phyloP scores from a whole-genome alignment of 116 monocot genomes.

The Posidonia oceanica region DNA sequence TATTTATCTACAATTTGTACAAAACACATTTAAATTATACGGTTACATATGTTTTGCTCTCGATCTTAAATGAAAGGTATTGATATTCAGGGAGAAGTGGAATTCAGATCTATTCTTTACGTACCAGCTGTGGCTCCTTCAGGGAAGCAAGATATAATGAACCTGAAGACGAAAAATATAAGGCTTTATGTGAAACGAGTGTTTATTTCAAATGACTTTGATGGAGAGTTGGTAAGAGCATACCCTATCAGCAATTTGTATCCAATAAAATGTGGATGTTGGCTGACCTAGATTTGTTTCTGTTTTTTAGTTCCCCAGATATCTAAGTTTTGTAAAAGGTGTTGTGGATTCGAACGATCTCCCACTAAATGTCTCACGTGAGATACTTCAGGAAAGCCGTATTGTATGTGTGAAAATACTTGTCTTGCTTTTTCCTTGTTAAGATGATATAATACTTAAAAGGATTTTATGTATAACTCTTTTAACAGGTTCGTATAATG shows the following conservation, averaged over 20 bases:
- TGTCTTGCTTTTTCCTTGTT: background rate
- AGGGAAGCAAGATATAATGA: slow-evolving; percentile 57
- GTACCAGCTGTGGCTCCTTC: slow-evolving; percentile 50
- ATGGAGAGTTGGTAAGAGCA: slow-evolving; percentile 78
- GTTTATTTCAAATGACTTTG: slow-evolving; percentile 98
- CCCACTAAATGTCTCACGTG: slow-evolving; percentile 97
- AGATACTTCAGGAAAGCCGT: slow-evolving; percentile 99
- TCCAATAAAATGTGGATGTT: background rate
- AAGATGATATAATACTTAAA: background rate
- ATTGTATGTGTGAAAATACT: slow-evolving; percentile 46
- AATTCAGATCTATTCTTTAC: slow-evolving; percentile 90
- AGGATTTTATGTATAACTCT: background rate
- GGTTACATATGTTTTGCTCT: background rate
- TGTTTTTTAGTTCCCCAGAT: slow-evolving; percentile 75
- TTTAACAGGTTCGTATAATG: slow-evolving; percentile 83
- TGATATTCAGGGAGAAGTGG: slow-evolving; percentile 76
- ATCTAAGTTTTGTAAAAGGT: slow-evolving; percentile 95
- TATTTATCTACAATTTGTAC: too few species aligned
- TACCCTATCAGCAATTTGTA: background rate
- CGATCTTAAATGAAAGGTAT: background rate
- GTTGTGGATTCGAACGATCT: slow-evolving; percentile 99
- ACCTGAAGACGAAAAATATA: slow-evolving; percentile 87
- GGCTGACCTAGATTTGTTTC: slow-evolving; percentile 1
- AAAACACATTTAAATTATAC: background rate
- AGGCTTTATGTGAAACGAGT: slow-evolving; percentile 96